Conservation (phyloP, 768 basidiomycete genomes). For the Trametes gibbosa region DNA sequence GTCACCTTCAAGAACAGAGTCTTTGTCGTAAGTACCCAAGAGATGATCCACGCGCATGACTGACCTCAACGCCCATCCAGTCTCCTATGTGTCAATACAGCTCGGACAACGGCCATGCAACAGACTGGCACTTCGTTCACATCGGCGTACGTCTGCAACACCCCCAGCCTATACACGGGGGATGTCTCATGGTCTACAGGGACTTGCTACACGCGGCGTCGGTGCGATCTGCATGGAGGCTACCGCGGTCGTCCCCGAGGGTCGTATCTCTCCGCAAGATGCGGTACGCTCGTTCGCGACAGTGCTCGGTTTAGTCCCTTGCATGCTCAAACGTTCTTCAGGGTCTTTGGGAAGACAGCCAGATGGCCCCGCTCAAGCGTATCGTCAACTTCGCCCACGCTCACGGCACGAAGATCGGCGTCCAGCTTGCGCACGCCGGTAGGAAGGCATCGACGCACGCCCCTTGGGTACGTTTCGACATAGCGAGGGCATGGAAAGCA, state of each 20-base stretch:
- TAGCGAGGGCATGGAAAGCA: slow-evolving; percentile 31
- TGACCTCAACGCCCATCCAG: slow-evolving; percentile 31
- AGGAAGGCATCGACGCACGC: slow-evolving; percentile 71
- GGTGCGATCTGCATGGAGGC: slow-evolving; percentile 75
- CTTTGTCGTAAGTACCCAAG: slow-evolving; percentile 45
- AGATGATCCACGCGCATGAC: neutral
- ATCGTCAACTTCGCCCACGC: slow-evolving; percentile 74
- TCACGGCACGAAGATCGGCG: slow-evolving; percentile 67
- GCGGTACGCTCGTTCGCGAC: slow-evolving; percentile 37
- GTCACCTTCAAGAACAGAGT: slow-evolving; percentile 74
- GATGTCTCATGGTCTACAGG: slow-evolving; percentile 31
- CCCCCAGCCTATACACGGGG: neutral
- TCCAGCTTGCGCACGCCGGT: slow-evolving; percentile 78
- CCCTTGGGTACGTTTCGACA: slow-evolving; percentile 56
- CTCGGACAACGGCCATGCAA: slow-evolving; percentile 67
- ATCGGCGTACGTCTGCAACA: slow-evolving; percentile 46
- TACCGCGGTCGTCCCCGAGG: slow-evolving; percentile 69
- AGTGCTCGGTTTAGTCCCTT: neutral
- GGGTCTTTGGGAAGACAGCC: slow-evolving; percentile 76
- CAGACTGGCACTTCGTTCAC: slow-evolving; percentile 84
- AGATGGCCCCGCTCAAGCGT: slow-evolving; percentile 65
- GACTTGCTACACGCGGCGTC: slow-evolving; percentile 67
- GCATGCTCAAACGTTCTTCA: slow-evolving; percentile 18
- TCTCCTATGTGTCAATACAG: slow-evolving; percentile 86
- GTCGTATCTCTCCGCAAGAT: slow-evolving; percentile 75